These are phyloP conservation scores for Pleurotus ostreatus DNA, from an alignment of 768 basidiomycete species.

Conservation along the genomic window DNA sequence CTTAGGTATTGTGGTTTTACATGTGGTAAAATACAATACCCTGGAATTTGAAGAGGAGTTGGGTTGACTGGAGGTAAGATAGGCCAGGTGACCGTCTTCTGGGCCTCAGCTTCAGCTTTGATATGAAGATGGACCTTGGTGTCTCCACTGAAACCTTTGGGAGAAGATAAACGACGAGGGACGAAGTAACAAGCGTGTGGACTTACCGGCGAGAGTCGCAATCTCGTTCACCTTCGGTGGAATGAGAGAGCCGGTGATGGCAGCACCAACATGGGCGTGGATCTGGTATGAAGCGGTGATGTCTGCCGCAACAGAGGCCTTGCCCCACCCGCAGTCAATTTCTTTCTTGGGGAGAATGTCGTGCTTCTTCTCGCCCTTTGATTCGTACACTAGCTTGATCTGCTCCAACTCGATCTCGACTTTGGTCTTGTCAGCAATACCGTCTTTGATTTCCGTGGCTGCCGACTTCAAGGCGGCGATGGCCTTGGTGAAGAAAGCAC, in stretches of 20 bases:
- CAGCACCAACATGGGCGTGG: background rate
- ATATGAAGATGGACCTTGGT: background rate
- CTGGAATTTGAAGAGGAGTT: slow-evolving; percentile 1
- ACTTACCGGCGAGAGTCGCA: background rate
- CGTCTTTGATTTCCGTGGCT: background rate
- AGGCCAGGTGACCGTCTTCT: background rate
- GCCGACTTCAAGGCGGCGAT: background rate
- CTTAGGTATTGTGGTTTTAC: background rate
- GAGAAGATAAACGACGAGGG: no score
- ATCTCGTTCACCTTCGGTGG: background rate
- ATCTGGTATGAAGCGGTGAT: background rate
- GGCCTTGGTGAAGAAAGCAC: background rate
- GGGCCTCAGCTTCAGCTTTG: background rate
- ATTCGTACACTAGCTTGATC: background rate
- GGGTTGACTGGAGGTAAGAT: background rate
- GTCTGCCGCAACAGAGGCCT: background rate
- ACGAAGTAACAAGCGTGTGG: background rate
- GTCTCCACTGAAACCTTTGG: background rate
- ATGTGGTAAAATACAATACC: background rate
- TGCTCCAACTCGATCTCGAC: background rate
- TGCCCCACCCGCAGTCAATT: background rate
- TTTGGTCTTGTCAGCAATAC: background rate
- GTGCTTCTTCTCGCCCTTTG: background rate
- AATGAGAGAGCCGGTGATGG: slow-evolving; percentile 1
- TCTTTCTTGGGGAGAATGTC: slow-evolving; percentile 1